Evolutionary conservation across 768 basidiomycete genomes (phyloP), one percentile per base, ranked within the genome.

Genomic region (Neoboletus subvelutipes): DNA sequence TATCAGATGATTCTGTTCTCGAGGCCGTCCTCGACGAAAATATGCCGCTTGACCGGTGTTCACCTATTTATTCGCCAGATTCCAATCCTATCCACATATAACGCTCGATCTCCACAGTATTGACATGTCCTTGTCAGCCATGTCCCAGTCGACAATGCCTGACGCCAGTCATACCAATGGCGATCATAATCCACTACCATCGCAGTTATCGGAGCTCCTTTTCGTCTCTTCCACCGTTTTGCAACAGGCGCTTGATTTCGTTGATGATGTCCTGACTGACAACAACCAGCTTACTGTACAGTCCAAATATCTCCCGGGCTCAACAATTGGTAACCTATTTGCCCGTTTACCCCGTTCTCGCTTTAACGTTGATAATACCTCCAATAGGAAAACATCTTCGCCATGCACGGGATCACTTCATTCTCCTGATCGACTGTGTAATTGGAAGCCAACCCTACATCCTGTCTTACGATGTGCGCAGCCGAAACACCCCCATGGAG

Each of bases 401-500:
- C 39, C 92, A 94, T 77, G 90, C 89, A 24, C 79, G 87, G 54
- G 92, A 93, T 65, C 92, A 94, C 66, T 94, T 90, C 67, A 76
- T 79, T 51, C 79, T 92, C 28, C 78, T 92, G 6, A 65, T 84
- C 42, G 82, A 86, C 34, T 81, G 78, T 45, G 71, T 85, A 50
- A 66, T 75, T 22, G 75, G 78, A 13, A 66, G 77, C 28, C 68
- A 74, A 24, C 79, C 82, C 41, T 76, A 80, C 64, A 73, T 82
- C 42, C 67, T 94, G 50, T 88, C 85, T 17, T 94, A 94, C 68
- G 92, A 94, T 70, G 78, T 80, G 18, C 80, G 92, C 64, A 77
- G 75, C 58, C 83, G 92, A 42, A 88, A 92, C 68, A 91, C 88
- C 3, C 89, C 90, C 9, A 92, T 94, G 89, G 92, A 94, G 71